These are phyloP conservation scores for Petunia axillaris DNA, from an alignment of 257 asterid species.

Conservation along the genomic window DNA sequence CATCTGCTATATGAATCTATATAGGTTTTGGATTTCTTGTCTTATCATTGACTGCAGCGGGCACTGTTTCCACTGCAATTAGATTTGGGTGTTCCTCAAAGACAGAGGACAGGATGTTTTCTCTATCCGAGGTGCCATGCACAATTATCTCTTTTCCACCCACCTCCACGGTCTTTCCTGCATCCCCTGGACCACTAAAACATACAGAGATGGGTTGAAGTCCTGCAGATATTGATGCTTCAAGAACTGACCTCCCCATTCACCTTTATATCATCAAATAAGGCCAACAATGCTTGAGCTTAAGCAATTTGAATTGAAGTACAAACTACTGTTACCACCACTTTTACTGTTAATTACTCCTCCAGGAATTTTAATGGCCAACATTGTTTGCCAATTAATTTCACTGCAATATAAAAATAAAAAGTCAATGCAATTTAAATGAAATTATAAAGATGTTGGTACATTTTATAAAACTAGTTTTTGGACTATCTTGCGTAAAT, in stretches of 20 bases:
- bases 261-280: conserved; percentile 50
- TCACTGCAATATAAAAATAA: too few species aligned
- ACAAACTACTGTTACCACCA: conserved; percentile 22
- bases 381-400: too few species aligned
- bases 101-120: conserved; percentile 50
- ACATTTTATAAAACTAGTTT: too few species aligned
- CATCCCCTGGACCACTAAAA: conserved; percentile 73
- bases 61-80: conserved; percentile 82
- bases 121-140: conserved; percentile 68
- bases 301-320: background rate
- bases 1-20: too few species aligned
- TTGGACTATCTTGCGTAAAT: too few species aligned
- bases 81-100: conserved; percentile 64
- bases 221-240: conserved; percentile 90
- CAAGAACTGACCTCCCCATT: conserved; percentile 94
- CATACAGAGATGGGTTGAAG: conserved; percentile 74
- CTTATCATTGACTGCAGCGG: conserved; percentile 83
- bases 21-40: background rate
- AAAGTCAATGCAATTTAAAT: too few species aligned
- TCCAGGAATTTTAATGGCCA: conserved; percentile 38
- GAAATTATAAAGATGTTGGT: too few species aligned
- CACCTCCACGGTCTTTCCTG: conserved; percentile 66
- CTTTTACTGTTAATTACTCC: conserved; percentile 26
- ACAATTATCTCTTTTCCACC: conserved; percentile 71
- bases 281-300: background rate